These are phyloP conservation scores for Leptographium galeiforme DNA, from an alignment of 2,329 filamentous ascomycete genomes.

Conservation along the genomic window DNA sequence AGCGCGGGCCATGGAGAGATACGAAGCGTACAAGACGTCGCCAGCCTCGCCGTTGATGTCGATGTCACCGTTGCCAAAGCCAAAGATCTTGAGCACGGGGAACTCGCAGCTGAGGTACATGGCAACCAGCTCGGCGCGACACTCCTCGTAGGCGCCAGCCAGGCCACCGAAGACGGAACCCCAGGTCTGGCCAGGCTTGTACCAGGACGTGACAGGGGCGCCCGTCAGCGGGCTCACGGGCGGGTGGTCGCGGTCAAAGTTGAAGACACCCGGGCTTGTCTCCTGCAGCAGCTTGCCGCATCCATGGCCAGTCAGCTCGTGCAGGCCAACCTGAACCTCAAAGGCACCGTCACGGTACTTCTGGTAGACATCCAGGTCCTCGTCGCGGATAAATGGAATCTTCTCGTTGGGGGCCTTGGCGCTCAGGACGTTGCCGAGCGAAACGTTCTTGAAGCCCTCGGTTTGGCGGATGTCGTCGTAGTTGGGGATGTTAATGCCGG, in stretches of 20 bases:
- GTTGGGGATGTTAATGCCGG: constrained; percentile 56
- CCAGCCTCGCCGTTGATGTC: constrained; percentile 67
- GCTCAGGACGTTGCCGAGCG: constrained; percentile 80
- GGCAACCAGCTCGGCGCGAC: constrained; percentile 83
- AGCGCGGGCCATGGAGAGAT: constrained; percentile 89
- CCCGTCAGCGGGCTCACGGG: constrained; percentile 68
- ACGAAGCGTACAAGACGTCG: constrained; percentile 76
- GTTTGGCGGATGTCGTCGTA: constrained; percentile 69
- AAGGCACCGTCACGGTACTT: constrained; percentile 79
- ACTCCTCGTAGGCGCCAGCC: constrained; percentile 85
- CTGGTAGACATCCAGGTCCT: constrained; percentile 65
- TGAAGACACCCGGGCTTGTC: constrained; percentile 66
- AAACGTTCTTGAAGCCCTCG: constrained; percentile 86
- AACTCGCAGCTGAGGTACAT: constrained; percentile 89
- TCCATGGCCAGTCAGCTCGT: constrained; percentile 77
- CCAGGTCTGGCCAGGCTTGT: constrained; percentile 93
- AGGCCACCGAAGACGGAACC: constrained; percentile 80
- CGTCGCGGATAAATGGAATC: constrained; percentile 74
- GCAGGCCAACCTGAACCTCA: constrained; percentile 89
- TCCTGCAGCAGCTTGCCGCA: constrained; percentile 92
- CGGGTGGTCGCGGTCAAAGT: constrained; percentile 74
- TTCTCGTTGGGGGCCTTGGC: constrained; percentile 88
- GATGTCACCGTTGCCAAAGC: constrained; percentile 64
- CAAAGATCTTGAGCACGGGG: constrained; percentile 77
- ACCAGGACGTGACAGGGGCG: constrained; percentile 72